These are phyloP conservation scores for Fusarium sp. DNA, from an alignment of 2,329 filamentous ascomycete species.

Conservation along the genomic window DNA sequence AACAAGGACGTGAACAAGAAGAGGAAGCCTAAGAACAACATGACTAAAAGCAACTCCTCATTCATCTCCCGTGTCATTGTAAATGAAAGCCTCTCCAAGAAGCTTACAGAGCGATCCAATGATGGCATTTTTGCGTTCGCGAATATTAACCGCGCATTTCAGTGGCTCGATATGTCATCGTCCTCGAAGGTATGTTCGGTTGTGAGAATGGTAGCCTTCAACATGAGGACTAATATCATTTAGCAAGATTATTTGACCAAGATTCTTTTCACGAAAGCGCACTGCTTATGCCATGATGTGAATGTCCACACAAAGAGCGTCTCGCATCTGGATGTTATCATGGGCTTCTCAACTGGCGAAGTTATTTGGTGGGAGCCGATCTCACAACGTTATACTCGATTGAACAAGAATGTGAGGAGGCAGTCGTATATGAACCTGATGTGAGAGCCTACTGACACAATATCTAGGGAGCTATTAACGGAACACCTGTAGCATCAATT, in stretches of 20 bases:
- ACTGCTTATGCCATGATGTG: conserved; percentile 94
- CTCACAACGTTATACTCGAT: conserved; percentile 91
- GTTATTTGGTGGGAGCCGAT: conserved; percentile 99
- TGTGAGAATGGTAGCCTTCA: background rate
- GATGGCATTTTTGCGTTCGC: conserved; percentile 92
- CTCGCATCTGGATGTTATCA: conserved; percentile 87
- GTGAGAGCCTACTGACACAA: conserved; percentile 23
- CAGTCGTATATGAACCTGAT: background rate
- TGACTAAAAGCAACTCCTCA: conserved; percentile 97
- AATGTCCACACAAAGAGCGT: conserved; percentile 84
- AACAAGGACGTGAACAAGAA: conserved; percentile 82
- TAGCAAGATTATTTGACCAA: conserved; percentile 93
- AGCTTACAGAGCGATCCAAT: conserved; percentile 79
- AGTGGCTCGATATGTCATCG: conserved; percentile 93
- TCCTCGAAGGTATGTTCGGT: conserved; percentile 68
- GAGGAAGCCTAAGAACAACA: conserved; percentile 97
- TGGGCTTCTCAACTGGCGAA: conserved; percentile 96
- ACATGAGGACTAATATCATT: conserved; percentile 44
- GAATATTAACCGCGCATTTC: conserved; percentile 94
- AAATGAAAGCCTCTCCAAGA: conserved; percentile 83
- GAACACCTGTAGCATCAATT: conserved; percentile 86
- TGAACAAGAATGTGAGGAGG: conserved; percentile 88
- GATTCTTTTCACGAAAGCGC: conserved; percentile 95
- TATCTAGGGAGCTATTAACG: conserved; percentile 84
- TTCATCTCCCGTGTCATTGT: conserved; percentile 98